Evolutionary conservation across 345 rosid species (phyloP), one percentile per base, ranked within the genome.

Genomic region (Syzygium jambos): DNA sequence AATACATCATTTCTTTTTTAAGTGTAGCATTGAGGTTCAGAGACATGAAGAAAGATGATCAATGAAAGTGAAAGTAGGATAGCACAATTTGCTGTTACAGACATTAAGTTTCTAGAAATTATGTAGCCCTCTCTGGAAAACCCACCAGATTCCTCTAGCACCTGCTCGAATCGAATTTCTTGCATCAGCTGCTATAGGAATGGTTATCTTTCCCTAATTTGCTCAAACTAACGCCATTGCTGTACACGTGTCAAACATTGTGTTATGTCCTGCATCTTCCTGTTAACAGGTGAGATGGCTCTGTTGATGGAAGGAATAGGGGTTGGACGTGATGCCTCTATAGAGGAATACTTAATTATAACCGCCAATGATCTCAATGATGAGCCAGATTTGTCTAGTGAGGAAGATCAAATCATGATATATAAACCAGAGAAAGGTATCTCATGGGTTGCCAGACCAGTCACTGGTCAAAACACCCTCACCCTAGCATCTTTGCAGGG

Each of bases 241-340:
- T 49, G 8, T n/a, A 11, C 49, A 85, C 22, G 7, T 59, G 73
- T n/a, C 41, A 21, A 8, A 52, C 86, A 56, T 77, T 29, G 51
- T 13, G 46, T 85, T 68, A 82, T 85, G 80, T 86, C 86, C 86
- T 90, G 88, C 57, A 84, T 90, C 86, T 85, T 88, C 11, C 63
- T 83, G 56, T 91, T 82, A 85, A 92, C 98, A 98, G 99, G 99
- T 93, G 99, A 98, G 94, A 93, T 96, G 99, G 98, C 99, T 89
- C 93, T 98, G 90, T 92, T 96, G 91, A 97, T 95, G 38, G 99
- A 98, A 92, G 99, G 99, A 56, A 96, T 98, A 86, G 95, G 95
- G 68, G 91, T 95, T 53, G 99, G 99, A 55, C 93, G 91, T 89
- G 99, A 98, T 51, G 93, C 96, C 59, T 95, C 98, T 13, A 89